Conservation (phyloP, 192 early-diverging fungal genomes). For the Backusella mclennaniae region DNA sequence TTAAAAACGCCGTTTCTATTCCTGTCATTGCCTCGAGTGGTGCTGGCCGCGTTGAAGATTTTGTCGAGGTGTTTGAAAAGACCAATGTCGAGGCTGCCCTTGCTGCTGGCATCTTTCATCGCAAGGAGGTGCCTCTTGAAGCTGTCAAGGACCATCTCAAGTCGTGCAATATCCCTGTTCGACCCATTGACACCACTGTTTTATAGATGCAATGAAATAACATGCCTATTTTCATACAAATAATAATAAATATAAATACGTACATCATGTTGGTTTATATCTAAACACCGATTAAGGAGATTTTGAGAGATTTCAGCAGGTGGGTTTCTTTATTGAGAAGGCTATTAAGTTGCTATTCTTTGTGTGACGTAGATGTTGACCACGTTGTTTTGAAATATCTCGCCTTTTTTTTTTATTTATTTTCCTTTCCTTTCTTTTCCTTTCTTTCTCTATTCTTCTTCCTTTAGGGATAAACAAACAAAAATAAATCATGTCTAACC, state of each 20-base stretch:
- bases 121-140: slow-evolving; percentile 88
- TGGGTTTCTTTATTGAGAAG: slow-evolving; percentile 17
- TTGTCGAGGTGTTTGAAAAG: slow-evolving; percentile 80
- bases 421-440: neutral
- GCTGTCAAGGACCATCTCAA: slow-evolving; percentile 78
- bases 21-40: slow-evolving; percentile 99
- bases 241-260: neutral
- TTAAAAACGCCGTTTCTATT: slow-evolving; percentile 80
- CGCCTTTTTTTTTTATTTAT: neutral
- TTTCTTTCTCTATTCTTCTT: slow-evolving; percentile 3
- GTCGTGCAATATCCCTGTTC: slow-evolving; percentile 49
- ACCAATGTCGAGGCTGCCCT: slow-evolving; percentile 93
- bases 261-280: neutral
- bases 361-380: slow-evolving; percentile 12
- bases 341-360: neutral
- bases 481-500: neutral
- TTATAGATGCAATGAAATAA: neutral
- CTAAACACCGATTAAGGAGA: neutral
- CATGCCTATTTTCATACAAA: neutral
- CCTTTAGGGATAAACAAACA: neutral
- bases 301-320: slow-evolving; percentile 8
- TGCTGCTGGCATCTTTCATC: slow-evolving; percentile 98
- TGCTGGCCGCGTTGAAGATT: slow-evolving; percentile 86
- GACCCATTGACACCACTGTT: slow-evolving; percentile 38
- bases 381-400: slow-evolving; percentile 14